Base-by-base conservation (phyloP, 1,139 yeast species). In the Meyerozyma smithsonii region DNA sequence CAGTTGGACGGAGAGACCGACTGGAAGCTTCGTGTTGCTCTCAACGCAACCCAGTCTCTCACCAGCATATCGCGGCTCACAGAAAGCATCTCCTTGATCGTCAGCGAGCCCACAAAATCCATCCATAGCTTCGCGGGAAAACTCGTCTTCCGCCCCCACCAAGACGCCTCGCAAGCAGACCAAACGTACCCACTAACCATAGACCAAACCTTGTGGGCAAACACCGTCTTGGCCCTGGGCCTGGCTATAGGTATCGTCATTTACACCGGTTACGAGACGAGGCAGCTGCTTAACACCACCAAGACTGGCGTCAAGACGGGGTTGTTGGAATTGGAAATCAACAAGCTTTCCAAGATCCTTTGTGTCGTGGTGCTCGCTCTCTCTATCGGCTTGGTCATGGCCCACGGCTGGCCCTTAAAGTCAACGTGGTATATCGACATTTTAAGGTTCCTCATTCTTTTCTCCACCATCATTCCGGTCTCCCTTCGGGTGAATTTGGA, bases 1-100 rank as follows among this genome's bases (percentile, higher is more conserved):
- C 99, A 94, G 61, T 69, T 94, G 40, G 99, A 94, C 60, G 99
- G 99, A 52, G 99, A 94, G 59, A 94, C 99, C 8, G 99, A 94
- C 63, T 94, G 99, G 99, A 94, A 94, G 59, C 69, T 94, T 42
- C 70, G 96, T 50, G 67, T 86, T 24, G 94, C 97, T 0, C 74
- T 81, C 39, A 74, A 81, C 8, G 57, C 80, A 21, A 87, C 97
- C 0, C 97, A 92, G 61, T 53, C 50, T 5, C 45, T 79, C 37
- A 55, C 77, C 0, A 64, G 66, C 39, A 64, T 74, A 12, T 28
- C 51, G n/a, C 56, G 54, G 35, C 47, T 69, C 32, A 53, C 63
- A n/a, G 52, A 65, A 36, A 49, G 55, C 38, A 72, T 84, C 11
- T 72, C 73, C 28, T 65, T 90, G 16, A 72, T 80, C 4, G 89